Base-by-base conservation (phyloP, 768 basidiomycete genomes). In the Suillus alpinus region DNA sequence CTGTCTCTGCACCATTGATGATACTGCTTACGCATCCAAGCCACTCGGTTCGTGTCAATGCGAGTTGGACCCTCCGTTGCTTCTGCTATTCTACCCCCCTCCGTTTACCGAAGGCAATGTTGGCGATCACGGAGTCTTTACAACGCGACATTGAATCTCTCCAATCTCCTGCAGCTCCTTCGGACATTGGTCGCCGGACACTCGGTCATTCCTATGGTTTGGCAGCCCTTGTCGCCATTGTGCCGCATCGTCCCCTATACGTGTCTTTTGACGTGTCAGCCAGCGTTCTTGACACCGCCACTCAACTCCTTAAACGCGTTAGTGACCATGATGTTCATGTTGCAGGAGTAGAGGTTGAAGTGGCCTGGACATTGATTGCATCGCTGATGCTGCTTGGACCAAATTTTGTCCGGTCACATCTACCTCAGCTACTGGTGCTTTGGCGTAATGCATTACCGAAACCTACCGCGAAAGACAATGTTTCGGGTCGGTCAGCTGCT, bases 401-500 rank as follows among this genome's bases (percentile, higher is more conserved):
- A 3, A 91, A 94, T 66, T 97, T 98, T 65, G 94, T 98, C 57
- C 87, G 93, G 18, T 85, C 94, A 0, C 95, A 99, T 71, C 83
- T 98, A 2, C 91, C 95, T 0, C 96, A 98, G 66, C 80, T 98
- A 18, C 83, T 98, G 43, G 94, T 98, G 0, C 83, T 99, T 3
- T 99, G 97, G 97, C 82, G 97, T 36, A 99, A 99, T 66, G 95
- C 96, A 1, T 80, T 99, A 0, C 95, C 97, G 1, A 99, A 98
- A 73, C 89, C 94, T 0, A 95, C 93, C 0, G 89, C 83, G 67
- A 97, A 97, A 72, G 96, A 98, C 67, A 76, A 76, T 14, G 82
- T 80, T 16, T 80, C 81, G 5, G 86, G 86, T 18, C 80, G 95
- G 34, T 84, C 86, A 31, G 78, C 83, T 23, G 77, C 83, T 0